These are phyloP conservation scores for Asterionellopsis glacialis DNA, from an alignment of 108 stramenopile genomes.

Conservation along the genomic window DNA sequence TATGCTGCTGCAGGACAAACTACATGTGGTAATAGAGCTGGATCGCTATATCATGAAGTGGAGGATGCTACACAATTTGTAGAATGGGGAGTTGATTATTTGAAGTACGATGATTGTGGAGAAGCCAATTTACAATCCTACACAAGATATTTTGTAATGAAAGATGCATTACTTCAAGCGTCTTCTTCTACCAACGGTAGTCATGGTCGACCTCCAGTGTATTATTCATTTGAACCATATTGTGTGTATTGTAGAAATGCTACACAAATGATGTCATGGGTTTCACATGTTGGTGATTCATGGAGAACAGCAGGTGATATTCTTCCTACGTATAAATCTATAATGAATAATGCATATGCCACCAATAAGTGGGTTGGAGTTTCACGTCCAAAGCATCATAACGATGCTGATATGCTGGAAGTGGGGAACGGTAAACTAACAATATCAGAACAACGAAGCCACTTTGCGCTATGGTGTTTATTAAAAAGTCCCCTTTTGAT, in stretches of 20 bases:
- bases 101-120: conserved; percentile 66
- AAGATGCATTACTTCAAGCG: not conserved
- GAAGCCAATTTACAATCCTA: not conserved
- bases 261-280: conserved; percentile 26
- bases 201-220: too few relatives aligned
- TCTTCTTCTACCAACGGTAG: too few relatives aligned
- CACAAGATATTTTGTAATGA: not conserved
- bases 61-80: conserved; percentile 44
- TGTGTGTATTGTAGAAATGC: too few relatives aligned
- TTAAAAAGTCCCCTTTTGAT: conserved; percentile 52
- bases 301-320: conserved; percentile 62
- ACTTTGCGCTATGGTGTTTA: conserved; percentile 51
- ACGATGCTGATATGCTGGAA: conserved; percentile 59
- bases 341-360: conserved; percentile 13
- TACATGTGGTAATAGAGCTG: conserved; percentile 52
- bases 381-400: conserved; percentile 45
- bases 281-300: conserved; percentile 30
- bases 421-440: conserved; percentile 40
- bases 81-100: conserved; percentile 45
- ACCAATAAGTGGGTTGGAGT: conserved; percentile 17
- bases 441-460: conserved; percentile 28
- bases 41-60: conserved; percentile 35
- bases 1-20: conserved; percentile 39
- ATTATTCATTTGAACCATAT: too few relatives aligned
- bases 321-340: conserved; percentile 23